A percentile compares a stretch with the other conserved stretches of the same genome.
Conservation (phyloP, 2,329 filamentous ascomycete genomes). For the Arthrobotrys conoides region DNA sequence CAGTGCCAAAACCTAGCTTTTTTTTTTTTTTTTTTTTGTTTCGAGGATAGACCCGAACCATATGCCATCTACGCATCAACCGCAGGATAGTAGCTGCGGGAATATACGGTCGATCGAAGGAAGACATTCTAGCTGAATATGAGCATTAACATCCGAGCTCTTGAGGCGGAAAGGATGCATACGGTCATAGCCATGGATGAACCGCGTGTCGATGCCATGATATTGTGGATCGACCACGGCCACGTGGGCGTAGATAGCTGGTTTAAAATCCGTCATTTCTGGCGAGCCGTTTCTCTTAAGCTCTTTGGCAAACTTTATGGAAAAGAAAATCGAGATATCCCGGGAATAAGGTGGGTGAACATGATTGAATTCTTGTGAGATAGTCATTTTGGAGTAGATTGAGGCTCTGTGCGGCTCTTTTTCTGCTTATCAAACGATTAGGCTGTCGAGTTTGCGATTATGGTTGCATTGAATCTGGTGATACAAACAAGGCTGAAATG, state of each 20-base stretch:
- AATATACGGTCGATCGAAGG: not conserved
- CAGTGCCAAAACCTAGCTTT: not conserved
- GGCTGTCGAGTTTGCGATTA: not conserved
- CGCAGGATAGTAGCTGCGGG: not conserved
- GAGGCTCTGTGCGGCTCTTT: conserved; percentile 26
- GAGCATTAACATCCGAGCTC: not conserved
- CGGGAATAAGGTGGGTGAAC: not conserved
- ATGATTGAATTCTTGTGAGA: not conserved
- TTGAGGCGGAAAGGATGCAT: not conserved
- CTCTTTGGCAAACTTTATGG: not conserved
- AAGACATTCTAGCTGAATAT: not conserved
- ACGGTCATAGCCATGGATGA: not conserved
- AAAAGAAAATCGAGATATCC: not conserved
- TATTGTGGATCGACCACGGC: conserved; percentile 3
- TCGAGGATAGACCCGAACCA: too few relatives aligned
- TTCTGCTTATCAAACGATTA: not conserved
- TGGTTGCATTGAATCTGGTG: conserved; percentile 1
- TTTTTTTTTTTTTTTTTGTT: too few relatives aligned
- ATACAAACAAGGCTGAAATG: conserved; percentile 10
- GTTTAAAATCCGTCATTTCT: not conserved
- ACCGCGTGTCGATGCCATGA: not conserved
- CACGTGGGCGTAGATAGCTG: conserved; percentile 2
- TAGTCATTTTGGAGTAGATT: not conserved
- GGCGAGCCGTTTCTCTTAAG: not conserved
- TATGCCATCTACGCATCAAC: not conserved